phyloP scores from a whole-genome alignment of 1,284 basidiomycete species.

The Sanguinoderma infundibulare region DNA sequence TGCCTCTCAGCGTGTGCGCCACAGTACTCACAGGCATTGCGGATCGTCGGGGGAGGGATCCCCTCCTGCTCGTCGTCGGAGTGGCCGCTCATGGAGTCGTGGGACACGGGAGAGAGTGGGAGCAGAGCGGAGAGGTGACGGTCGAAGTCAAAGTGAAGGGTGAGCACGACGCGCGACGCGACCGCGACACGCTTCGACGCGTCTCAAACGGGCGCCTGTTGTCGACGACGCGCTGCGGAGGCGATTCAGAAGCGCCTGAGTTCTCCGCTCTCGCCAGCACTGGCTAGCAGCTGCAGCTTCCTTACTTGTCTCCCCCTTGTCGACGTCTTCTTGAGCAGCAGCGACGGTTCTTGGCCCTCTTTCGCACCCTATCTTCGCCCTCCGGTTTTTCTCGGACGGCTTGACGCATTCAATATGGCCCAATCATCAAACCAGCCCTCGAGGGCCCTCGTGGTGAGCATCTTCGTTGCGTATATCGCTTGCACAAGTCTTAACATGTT shows the following conservation, averaged over 20 bases:
- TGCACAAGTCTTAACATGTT: not conserved
- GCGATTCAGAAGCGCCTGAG: conserved; percentile 1
- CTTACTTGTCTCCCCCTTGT: not conserved
- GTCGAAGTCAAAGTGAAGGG: not conserved
- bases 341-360: not conserved
- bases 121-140: not conserved
- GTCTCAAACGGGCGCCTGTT: not conserved
- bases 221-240: conserved; percentile 14
- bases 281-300: no score
- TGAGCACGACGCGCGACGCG: conserved; percentile 6
- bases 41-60: conserved; percentile 34
- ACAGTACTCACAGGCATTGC: conserved; percentile 42
- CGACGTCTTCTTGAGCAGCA: not conserved
- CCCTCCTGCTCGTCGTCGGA: conserved; percentile 17
- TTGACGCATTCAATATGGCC: not conserved
- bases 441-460: conserved; percentile 29
- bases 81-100: conserved; percentile 14
- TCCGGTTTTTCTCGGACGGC: not conserved
- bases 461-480: not conserved
- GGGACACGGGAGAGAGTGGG: not conserved
- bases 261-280: conserved; percentile 6
- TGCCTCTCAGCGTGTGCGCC: not conserved
- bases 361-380: not conserved
- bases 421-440: conserved; percentile 22
- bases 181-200: not conserved